A percentile compares a stretch with the other conserved stretches of the same genome.
phyloP scores from a whole-genome alignment of 2,329 filamentous ascomycete genomes.

The Lojkania enalia region DNA sequence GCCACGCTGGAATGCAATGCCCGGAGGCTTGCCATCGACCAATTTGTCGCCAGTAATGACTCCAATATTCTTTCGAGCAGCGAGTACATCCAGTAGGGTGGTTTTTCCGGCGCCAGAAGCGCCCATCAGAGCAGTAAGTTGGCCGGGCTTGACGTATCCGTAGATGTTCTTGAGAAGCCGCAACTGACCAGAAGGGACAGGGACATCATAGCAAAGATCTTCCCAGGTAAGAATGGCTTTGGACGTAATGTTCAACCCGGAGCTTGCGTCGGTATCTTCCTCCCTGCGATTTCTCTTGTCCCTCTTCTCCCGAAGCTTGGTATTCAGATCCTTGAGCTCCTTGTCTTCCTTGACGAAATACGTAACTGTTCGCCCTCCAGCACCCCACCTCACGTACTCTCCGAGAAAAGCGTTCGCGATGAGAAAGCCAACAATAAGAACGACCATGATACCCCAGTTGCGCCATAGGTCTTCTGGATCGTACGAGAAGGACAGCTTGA shows the following conservation, averaged over 20 bases:
- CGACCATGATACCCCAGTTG: slow-evolving; percentile 65
- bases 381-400: slow-evolving; percentile 76
- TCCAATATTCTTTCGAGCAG: slow-evolving; percentile 66
- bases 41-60: slow-evolving; percentile 66
- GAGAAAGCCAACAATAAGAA: slow-evolving; percentile 75
- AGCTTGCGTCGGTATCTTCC: slow-evolving; percentile 45
- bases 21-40: slow-evolving; percentile 61
- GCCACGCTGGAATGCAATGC: slow-evolving; percentile 64
- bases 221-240: slow-evolving; percentile 62
- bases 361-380: slow-evolving; percentile 78
- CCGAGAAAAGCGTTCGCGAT: slow-evolving; percentile 72
- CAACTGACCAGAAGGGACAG: slow-evolving; percentile 62
- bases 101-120: slow-evolving; percentile 77
- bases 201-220: slow-evolving; percentile 67
- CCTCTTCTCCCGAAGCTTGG: slow-evolving; percentile 62
- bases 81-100: slow-evolving; percentile 77
- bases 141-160: slow-evolving; percentile 61
- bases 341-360: slow-evolving; percentile 73
- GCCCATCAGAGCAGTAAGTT: slow-evolving; percentile 53
- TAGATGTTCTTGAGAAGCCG: slow-evolving; percentile 60
- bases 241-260: slow-evolving; percentile 56
- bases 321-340: slow-evolving; percentile 68
- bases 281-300: slow-evolving; percentile 55
- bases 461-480: slow-evolving; percentile 71
- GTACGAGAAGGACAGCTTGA: slow-evolving; percentile 71